Evolutionary conservation across 2,329 filamentous ascomycete genomes (phyloP).

Genomic region (Neofusicoccum parvum): DNA sequence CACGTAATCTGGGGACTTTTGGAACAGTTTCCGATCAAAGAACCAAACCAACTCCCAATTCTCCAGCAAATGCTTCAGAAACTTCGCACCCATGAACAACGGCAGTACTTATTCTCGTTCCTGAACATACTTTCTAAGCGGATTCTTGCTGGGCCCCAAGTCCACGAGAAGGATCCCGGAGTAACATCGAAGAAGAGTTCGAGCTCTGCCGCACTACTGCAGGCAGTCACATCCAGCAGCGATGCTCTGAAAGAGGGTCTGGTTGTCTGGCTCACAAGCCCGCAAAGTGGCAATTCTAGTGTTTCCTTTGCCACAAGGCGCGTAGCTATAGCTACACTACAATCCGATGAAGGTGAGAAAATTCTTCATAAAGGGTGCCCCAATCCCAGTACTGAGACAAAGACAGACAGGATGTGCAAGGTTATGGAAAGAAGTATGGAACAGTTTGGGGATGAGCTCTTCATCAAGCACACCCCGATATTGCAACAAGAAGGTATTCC

Average conservation of each 20-base stretch:
- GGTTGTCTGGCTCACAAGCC: conserved; percentile 26
- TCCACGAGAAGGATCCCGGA: not conserved
- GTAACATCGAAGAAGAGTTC: conserved; percentile 12
- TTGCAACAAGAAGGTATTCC: conserved; percentile 79
- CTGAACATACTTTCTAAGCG: conserved; percentile 31
- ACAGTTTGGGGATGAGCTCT: conserved; percentile 82
- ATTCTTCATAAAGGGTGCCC: not conserved
- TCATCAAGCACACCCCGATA: conserved; percentile 82
- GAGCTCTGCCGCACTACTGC: conserved; percentile 22
- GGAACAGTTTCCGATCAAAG: not conserved
- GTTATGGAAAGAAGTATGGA: conserved; percentile 69
- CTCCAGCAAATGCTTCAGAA: conserved; percentile 44
- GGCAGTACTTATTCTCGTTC: conserved; percentile 42
- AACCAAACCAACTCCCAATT: conserved; percentile 23
- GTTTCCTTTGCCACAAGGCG: conserved; percentile 28
- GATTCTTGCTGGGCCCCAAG: conserved; percentile 25
- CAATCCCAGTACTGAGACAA: not conserved
- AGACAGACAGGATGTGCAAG: conserved; percentile 9
- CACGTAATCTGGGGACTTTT: conserved; percentile 23
- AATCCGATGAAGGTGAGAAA: conserved; percentile 22
- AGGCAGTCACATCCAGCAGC: conserved; percentile 20
- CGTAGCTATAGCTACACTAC: conserved; percentile 31
- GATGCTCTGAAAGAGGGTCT: conserved; percentile 26
- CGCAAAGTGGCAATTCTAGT: conserved; percentile 21
- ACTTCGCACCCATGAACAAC: conserved; percentile 53